Evolutionary conservation across 352 stramenopile species (phyloP).

Genomic region (Globisporangium rhizosaccharum): DNA sequence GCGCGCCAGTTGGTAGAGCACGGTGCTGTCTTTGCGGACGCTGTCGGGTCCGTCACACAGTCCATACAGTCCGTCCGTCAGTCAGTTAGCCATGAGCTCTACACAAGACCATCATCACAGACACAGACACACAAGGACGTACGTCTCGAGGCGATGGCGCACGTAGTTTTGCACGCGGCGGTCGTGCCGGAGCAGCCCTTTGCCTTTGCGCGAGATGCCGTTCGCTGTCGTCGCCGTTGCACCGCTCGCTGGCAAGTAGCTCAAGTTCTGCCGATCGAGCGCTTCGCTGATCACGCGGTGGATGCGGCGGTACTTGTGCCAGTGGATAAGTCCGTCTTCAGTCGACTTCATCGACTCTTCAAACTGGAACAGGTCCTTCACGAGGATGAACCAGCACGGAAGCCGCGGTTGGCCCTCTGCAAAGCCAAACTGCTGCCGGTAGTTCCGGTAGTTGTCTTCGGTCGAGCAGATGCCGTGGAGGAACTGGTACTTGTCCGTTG

Average conservation of each 20-base stretch:
- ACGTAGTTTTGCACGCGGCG: constrained; percentile 68
- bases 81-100: constrained; percentile 1
- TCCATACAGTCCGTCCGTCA: neutral
- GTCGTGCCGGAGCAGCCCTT: constrained; percentile 68
- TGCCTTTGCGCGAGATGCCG: constrained; percentile 63
- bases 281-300: constrained; percentile 75
- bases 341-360: constrained; percentile 84
- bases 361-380: constrained; percentile 86
- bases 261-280: constrained; percentile 72
- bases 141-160: constrained; percentile 81
- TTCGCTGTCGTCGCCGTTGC: constrained; percentile 23
- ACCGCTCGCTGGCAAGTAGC: constrained; percentile 49
- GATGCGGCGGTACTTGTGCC: constrained; percentile 84
- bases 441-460: constrained; percentile 85
- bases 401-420: constrained; percentile 72
- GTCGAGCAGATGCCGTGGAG: constrained; percentile 76
- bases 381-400: constrained; percentile 81
- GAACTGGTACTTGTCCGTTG: constrained; percentile 77
- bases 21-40: constrained; percentile 78
- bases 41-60: constrained; percentile 21
- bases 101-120: neutral
- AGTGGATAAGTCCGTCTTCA: constrained; percentile 81
- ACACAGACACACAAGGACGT: constrained; percentile 19
- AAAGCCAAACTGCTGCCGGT: constrained; percentile 74
- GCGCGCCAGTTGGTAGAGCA: constrained; percentile 78